These are phyloP conservation scores for Begonia fuchsioides DNA, from an alignment of 306 rosid species.

Conservation along the genomic window DNA sequence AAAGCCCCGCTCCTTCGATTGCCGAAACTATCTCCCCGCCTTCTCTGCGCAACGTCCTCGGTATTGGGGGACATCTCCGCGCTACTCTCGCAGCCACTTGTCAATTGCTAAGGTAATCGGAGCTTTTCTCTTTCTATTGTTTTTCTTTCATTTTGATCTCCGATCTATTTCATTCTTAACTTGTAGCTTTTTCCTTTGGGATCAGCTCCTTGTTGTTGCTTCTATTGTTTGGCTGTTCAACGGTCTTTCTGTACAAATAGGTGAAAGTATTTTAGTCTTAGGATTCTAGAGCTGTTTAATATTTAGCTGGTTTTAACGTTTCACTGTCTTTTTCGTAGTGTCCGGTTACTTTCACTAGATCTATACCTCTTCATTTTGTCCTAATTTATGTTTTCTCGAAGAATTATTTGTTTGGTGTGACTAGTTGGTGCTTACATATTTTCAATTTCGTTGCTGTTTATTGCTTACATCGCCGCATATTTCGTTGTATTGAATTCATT, in stretches of 20 bases:
- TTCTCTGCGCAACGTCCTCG: background rate
- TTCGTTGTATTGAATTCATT: too few species aligned
- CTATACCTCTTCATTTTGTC: too few species aligned
- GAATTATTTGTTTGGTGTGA: too few species aligned
- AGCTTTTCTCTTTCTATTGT: background rate
- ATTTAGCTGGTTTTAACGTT: too few species aligned
- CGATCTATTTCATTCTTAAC: background rate
- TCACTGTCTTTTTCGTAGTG: too few species aligned
- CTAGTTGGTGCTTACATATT: too few species aligned
- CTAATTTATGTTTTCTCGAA: too few species aligned
- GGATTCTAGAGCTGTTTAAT: background rate
- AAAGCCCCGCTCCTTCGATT: background rate
- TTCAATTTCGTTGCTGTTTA: too few species aligned
- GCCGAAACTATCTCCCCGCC: background rate
- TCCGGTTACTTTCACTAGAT: too few species aligned
- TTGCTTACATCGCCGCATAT: too few species aligned
- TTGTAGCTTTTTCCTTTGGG: background rate
- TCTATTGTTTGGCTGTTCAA: background rate
- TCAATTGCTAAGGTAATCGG: background rate
- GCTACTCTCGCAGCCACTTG: conserved; percentile 4
- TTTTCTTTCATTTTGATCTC: background rate
- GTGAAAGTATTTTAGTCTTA: background rate
- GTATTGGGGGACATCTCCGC: conserved; percentile 6
- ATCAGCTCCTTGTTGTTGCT: background rate
- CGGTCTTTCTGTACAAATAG: background rate